These are phyloP conservation scores for Xylaria sp. DNA, from an alignment of 2,329 filamentous ascomycete species.

Conservation along the genomic window DNA sequence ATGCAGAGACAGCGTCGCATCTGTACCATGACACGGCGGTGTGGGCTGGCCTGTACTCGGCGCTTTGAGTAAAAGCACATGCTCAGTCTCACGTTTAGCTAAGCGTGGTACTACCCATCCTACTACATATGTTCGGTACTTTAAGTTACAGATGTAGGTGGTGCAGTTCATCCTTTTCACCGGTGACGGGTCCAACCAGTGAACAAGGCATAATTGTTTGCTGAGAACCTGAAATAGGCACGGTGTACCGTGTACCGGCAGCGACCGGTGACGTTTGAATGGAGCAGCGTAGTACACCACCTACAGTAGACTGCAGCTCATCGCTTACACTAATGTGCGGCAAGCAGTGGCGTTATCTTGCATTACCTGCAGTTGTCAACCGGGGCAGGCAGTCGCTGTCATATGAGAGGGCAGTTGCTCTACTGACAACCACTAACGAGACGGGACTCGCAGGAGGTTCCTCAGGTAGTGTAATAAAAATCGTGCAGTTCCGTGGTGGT, in stretches of 20 bases:
- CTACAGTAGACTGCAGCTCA: constrained; percentile 13
- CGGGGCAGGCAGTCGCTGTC: background rate
- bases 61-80: background rate
- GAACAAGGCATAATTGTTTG: no score
- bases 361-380: background rate
- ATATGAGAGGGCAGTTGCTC: background rate
- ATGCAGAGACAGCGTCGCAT: constrained; percentile 6
- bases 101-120: no score
- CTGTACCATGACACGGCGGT: background rate
- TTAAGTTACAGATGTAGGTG: background rate
- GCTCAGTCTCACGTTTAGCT: constrained; percentile 1
- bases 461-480: no score
- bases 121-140: no score
- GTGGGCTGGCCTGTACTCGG: background rate
- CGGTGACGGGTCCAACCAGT: constrained; percentile 1
- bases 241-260: background rate
- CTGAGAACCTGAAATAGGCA: background rate
- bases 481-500: no score
- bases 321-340: constrained; percentile 12
- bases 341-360: constrained; percentile 28
- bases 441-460: constrained; percentile 14
- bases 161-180: background rate
- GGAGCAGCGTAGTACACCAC: constrained; percentile 3
- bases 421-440: background rate
- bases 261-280: constrained; percentile 10